Percentiles rank a stretch among this genome's conserved stretches.
Evolutionary conservation across 2,329 filamentous ascomycete genomes (phyloP).

Genomic region (Fusarium multiceps): DNA sequence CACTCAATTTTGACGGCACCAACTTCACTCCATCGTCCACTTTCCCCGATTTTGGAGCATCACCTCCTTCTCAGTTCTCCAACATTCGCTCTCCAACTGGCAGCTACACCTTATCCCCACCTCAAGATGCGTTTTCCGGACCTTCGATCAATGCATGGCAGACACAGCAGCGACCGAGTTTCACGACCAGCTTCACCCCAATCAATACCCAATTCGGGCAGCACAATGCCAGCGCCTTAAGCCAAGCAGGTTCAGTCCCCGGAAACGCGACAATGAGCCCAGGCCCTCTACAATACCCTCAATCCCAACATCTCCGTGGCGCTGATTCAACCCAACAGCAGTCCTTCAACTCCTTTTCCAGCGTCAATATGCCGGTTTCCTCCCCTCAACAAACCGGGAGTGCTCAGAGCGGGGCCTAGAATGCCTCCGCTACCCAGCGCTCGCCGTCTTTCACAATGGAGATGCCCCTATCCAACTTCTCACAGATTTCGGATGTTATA

Average conservation of each 20-base stretch:
- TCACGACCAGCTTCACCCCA: constrained; percentile 4
- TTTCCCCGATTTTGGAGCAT: not conserved
- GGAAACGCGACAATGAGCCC: not conserved
- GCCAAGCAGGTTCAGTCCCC: not conserved
- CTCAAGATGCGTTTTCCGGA: not conserved
- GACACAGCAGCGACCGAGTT: not conserved
- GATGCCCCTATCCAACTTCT: not conserved
- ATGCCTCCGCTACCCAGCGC: constrained; percentile 15
- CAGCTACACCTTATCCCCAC: not conserved
- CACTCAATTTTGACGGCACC: not conserved
- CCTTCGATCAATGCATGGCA: not conserved
- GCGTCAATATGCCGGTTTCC: not conserved
- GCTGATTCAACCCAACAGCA: not conserved
- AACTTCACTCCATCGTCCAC: not conserved
- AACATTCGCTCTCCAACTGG: constrained; percentile 2
- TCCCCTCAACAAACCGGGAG: not conserved
- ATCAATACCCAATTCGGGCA: constrained; percentile 13
- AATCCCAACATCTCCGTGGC: not conserved
- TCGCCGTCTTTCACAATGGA: not conserved
- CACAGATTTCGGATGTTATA: not conserved
- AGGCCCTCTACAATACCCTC: not conserved
- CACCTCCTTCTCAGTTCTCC: not conserved
- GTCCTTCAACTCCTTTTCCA: not conserved
- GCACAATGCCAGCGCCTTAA: not conserved
- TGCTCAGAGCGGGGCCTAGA: constrained; percentile 20